Percentiles rank a stretch among this genome's conserved stretches.
Conservation (phyloP, 73 alveolate genomes). For the Effrenium voratum region DNA sequence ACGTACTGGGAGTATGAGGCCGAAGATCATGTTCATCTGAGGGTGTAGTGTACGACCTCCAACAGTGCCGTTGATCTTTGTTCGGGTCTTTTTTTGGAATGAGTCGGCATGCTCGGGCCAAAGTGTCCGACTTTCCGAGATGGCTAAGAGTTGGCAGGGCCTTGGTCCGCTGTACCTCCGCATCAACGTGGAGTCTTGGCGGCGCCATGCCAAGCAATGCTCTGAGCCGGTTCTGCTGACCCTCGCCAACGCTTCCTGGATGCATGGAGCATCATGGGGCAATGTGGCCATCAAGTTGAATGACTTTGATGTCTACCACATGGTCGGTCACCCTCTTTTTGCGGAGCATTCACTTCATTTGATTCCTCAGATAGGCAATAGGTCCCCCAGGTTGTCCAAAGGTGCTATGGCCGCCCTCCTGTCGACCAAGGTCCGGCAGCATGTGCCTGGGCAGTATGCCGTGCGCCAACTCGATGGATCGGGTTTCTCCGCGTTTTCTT, state of each 20-base stretch:
- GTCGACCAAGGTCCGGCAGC: conserved; percentile 25
- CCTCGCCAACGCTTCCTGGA: conserved; percentile 1
- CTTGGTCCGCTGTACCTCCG: conserved; percentile 56
- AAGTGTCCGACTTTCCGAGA: neutral
- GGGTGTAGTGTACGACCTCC: no score
- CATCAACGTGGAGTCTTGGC: conserved; percentile 87
- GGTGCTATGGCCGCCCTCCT: neutral
- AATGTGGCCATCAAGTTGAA: no score
- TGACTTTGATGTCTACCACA: no score
- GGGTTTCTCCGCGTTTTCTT: no score
- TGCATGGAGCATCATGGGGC: neutral
- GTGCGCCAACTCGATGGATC: no score
- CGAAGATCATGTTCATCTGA: no score
- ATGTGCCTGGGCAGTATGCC: conserved; percentile 38
- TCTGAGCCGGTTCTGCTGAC: conserved; percentile 53
- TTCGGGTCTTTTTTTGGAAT: no score
- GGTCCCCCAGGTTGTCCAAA: neutral
- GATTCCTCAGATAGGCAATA: no score
- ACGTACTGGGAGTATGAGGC: conserved; percentile 93
- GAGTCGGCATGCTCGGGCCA: neutral
- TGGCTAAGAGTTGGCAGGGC: neutral
- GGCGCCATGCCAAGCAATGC: conserved; percentile 46
- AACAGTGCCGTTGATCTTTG: no score
- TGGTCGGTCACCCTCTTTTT: no score
- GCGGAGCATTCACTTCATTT: no score